Conservation (phyloP, 2,329 filamentous ascomycete species). For the Trichoderma citrinoviride region DNA sequence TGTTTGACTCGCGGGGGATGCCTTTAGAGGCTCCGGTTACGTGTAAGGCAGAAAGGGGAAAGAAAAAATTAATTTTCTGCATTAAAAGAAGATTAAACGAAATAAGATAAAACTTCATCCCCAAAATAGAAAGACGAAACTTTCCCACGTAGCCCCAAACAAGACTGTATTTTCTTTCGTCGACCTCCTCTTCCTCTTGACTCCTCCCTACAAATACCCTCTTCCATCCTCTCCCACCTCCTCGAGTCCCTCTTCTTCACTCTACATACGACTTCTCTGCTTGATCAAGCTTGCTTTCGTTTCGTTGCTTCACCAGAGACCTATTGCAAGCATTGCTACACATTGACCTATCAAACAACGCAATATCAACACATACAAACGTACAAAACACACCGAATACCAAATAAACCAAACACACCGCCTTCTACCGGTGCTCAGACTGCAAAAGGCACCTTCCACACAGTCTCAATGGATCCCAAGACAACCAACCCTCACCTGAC, state of each 20-base stretch:
- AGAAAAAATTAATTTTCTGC: background rate
- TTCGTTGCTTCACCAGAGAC: background rate
- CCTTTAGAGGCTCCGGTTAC: background rate
- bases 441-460: background rate
- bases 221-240: background rate
- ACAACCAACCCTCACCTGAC: constrained; percentile 4
- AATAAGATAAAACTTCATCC: no score
- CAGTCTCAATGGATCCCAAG: constrained; percentile 6
- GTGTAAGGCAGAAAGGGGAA: background rate
- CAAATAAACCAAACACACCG: no score
- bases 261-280: background rate
- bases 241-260: background rate
- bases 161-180: background rate
- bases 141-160: background rate
- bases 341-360: background rate
- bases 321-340: background rate
- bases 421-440: background rate
- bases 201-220: constrained; percentile 12
- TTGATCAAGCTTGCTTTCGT: background rate
- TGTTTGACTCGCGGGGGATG: constrained; percentile 17
- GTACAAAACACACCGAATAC: background rate
- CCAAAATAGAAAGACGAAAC: background rate
- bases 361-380: no score
- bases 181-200: background rate
- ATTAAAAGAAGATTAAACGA: background rate